A percentile compares a stretch with the other conserved stretches of the same genome.
Evolutionary conservation across 441 rosid genomes (phyloP).

Genomic region (Isatis lusitanica): DNA sequence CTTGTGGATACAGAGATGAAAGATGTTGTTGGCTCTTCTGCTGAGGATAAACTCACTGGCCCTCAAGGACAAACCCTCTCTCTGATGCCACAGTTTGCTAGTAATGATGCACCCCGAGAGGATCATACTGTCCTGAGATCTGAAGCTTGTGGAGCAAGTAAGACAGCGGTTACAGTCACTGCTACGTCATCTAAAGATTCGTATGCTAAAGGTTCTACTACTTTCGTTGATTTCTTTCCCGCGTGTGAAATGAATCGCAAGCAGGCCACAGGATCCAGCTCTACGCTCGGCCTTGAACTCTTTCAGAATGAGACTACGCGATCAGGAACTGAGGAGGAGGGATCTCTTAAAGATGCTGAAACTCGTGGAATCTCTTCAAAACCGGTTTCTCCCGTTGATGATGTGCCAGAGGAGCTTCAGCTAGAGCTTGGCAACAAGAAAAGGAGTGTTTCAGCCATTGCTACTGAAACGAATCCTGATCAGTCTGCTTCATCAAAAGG

Average conservation of each 20-base stretch:
- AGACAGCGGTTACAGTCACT: conserved; percentile 1
- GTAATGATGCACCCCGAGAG: conserved; percentile 10
- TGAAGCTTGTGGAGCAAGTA: conserved; percentile 33
- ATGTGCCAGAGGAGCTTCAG: conserved; percentile 38
- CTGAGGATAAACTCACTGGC: conserved; percentile 15
- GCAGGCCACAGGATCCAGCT: conserved; percentile 35
- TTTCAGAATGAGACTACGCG: conserved; percentile 29
- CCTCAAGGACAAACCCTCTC: conserved; percentile 33
- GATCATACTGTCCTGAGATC: conserved; percentile 11
- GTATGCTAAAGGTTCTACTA: conserved; percentile 24
- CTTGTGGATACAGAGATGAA: conserved; percentile 23
- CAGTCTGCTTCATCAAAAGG: conserved; percentile 30
- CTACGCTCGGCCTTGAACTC: conserved; percentile 34
- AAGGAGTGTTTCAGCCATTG: conserved; percentile 19
- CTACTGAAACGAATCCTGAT: conserved; percentile 30
- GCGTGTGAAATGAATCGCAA: conserved; percentile 27
- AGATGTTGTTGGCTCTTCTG: conserved; percentile 35
- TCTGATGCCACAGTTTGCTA: conserved; percentile 29
- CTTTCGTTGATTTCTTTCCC: conserved; percentile 38
- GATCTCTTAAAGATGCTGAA: conserved; percentile 25
- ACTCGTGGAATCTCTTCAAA: conserved; percentile 39
- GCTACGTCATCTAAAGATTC: conserved; percentile 36
- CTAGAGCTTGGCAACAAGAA: conserved; percentile 42
- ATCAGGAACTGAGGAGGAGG: conserved; percentile 29
- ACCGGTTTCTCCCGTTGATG: conserved; percentile 30